Percentiles rank a stretch among this genome's conserved stretches.
phyloP scores from a whole-genome alignment of 257 asterid genomes.

The Solanum neorickii region DNA sequence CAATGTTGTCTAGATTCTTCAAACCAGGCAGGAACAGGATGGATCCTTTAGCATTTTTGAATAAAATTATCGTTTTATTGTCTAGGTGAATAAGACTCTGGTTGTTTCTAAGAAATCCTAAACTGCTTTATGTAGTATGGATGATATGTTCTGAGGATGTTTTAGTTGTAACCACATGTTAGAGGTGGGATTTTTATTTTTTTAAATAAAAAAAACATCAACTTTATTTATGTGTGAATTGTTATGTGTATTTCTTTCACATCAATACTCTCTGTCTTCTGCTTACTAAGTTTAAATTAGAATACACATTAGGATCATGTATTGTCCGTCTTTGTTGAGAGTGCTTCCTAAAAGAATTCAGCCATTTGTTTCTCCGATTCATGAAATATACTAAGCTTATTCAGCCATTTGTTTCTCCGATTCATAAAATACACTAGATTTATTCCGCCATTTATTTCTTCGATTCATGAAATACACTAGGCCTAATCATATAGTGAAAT shows the following conservation, averaged over 20 bases:
- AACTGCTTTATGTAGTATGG: background rate
- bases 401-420: no score
- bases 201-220: background rate
- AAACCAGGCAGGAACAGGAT: constrained; percentile 61
- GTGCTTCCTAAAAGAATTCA: background rate
- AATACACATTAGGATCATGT: background rate
- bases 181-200: background rate
- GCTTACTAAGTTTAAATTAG: background rate
- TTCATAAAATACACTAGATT: no score
- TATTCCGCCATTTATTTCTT: no score
- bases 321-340: no score
- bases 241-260: background rate
- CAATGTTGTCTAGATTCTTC: constrained; percentile 74
- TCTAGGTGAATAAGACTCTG: background rate
- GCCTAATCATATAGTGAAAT: background rate
- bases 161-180: background rate
- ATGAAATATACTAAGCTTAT: background rate
- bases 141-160: background rate
- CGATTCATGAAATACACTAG: no score
- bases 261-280: background rate
- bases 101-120: background rate
- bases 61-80: background rate
- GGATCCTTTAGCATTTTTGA: constrained; percentile 59
- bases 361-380: background rate
- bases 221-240: background rate